Percentiles rank a stretch among this genome's conserved stretches.
Evolutionary conservation across 1,284 basidiomycete genomes (phyloP).

Genomic region (Cerioporus squamosus): DNA sequence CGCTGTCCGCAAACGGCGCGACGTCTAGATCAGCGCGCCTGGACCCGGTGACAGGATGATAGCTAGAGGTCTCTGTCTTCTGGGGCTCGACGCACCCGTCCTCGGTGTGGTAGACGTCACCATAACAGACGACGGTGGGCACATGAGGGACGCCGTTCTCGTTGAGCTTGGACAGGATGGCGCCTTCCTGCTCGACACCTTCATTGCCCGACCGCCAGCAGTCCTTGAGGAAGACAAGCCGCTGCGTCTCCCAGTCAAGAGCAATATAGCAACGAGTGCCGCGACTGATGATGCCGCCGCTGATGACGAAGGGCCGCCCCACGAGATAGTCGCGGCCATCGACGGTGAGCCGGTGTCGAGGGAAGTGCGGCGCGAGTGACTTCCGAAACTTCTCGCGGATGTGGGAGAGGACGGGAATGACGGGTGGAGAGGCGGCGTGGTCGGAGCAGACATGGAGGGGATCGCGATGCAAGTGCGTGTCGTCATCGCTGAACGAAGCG

Average conservation of each 20-base stretch:
- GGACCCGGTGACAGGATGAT: background rate
- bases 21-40: background rate
- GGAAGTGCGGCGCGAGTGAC: background rate
- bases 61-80: background rate
- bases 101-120: background rate
- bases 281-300: slow-evolving; percentile 3
- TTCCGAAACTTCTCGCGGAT: slow-evolving; percentile 7
- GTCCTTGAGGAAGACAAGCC: slow-evolving; percentile 13
- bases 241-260: background rate
- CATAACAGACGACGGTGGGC: background rate
- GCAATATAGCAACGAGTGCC: slow-evolving; percentile 11
- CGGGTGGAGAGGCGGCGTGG: background rate
- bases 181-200: slow-evolving; percentile 6
- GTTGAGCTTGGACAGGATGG: background rate
- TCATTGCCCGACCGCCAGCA: slow-evolving; percentile 9
- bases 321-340: slow-evolving; percentile 6
- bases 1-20: no score
- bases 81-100: background rate
- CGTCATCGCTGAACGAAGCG: background rate
- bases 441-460: background rate
- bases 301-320: background rate
- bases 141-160: background rate
- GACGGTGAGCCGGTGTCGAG: slow-evolving; percentile 4
- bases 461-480: background rate
- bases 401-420: slow-evolving; percentile 2